These are phyloP conservation scores for Glutinoglossum americanum DNA, from an alignment of 495 filamentous ascomycete genomes.

Conservation along the genomic window DNA sequence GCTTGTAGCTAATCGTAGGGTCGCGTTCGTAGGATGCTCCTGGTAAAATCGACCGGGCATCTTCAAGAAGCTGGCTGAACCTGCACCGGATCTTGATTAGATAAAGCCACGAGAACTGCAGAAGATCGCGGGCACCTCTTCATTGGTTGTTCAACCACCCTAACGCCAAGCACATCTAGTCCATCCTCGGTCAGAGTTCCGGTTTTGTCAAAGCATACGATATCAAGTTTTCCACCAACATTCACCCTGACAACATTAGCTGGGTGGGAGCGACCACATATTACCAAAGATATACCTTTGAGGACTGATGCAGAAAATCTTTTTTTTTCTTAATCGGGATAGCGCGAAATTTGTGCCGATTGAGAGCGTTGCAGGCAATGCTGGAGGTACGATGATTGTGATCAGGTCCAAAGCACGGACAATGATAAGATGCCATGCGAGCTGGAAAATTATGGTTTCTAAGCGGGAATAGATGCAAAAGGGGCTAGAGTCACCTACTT, in stretches of 20 bases:
- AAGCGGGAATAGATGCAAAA: not conserved
- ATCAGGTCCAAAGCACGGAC: constrained; percentile 87
- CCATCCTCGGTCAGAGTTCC: constrained; percentile 96
- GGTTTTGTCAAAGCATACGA: constrained; percentile 97
- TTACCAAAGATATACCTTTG: constrained; percentile 32
- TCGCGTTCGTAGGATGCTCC: constrained; percentile 29
- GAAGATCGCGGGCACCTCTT: constrained; percentile 22
- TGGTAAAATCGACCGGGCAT: constrained; percentile 32
- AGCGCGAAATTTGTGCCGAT: constrained; percentile 95
- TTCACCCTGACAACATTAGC: constrained; percentile 39
- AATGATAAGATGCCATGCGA: constrained; percentile 76
- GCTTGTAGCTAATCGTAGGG: constrained; percentile 34
- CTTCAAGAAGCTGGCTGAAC: constrained; percentile 38
- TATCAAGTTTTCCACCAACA: constrained; percentile 83
- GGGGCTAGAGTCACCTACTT: constrained; percentile 21
- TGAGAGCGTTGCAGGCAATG: constrained; percentile 85
- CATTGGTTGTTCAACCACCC: constrained; percentile 41
- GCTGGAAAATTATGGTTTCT: constrained; percentile 13
- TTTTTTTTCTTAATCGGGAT: constrained; percentile 58
- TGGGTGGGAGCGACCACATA: not conserved
- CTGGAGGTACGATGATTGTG: constrained; percentile 94
- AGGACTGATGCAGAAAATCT: constrained; percentile 94
- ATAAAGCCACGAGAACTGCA: not conserved
- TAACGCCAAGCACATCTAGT: constrained; percentile 77
- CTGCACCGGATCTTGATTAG: constrained; percentile 11